Percentiles rank a stretch among this genome's conserved stretches.
These are phyloP conservation scores for Solanum lycopersicoides DNA, from an alignment of 257 asterid species.

Conservation along the genomic window DNA sequence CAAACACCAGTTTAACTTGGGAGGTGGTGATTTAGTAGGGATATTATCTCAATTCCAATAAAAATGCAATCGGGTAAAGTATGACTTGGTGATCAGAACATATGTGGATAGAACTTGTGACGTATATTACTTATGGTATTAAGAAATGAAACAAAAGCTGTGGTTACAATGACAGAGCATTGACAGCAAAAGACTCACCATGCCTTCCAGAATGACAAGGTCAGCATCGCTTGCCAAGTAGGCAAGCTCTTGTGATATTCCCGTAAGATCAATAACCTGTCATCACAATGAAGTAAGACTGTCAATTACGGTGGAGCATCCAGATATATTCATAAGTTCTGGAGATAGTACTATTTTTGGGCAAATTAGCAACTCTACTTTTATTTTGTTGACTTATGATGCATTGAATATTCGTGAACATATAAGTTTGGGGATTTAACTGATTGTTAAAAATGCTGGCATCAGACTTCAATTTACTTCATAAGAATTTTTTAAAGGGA, in stretches of 20 bases:
- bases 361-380: neutral
- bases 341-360: neutral
- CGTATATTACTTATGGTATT: neutral
- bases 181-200: slow-evolving; percentile 36
- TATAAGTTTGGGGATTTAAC: neutral
- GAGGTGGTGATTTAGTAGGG: neutral
- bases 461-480: neutral
- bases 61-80: neutral
- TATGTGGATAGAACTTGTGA: neutral
- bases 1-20: neutral
- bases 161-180: neutral
- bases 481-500: slow-evolving; percentile 1
- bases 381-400: neutral
- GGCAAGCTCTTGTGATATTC: slow-evolving; percentile 90
- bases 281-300: neutral
- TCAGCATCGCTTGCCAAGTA: slow-evolving; percentile 85
- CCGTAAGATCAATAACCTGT: slow-evolving; percentile 79
- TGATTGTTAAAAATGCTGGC: neutral
- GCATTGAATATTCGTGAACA: neutral
- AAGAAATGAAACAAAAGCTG: neutral
- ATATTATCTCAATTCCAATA: neutral
- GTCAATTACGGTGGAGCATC: neutral
- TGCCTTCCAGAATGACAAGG: slow-evolving; percentile 92
- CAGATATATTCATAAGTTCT: neutral
- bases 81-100: neutral